Base-by-base conservation (phyloP, 345 rosid genomes). In the Brassica juncea region DNA sequence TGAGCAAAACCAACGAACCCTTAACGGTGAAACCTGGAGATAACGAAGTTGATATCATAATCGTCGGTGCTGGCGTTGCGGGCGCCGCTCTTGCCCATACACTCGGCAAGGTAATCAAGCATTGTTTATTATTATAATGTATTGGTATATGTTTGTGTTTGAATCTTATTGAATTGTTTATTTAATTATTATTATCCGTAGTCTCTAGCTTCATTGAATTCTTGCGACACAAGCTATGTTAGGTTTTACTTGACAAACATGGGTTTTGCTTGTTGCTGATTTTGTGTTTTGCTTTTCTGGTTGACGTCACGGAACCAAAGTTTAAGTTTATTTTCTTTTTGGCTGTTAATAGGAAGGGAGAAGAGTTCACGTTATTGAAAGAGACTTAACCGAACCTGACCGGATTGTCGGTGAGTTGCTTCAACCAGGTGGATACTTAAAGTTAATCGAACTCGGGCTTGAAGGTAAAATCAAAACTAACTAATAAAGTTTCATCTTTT, bases 31-130 rank as follows among this genome's bases (percentile, higher is more conserved):
- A 65, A 58, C 64, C 55, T 21, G 84, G 12, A 11, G 32, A 77
- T 3, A 84, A 60, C 19, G 87, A 63, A 34, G 37, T 72, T 0
- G 97, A 91, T 81, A 83, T 88, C 31, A 88, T 93, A 80, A 82
- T 93, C 44, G 92, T 91, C 6, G 96, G 97, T 4, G 97, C 96
- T 9, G 94, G 97, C 9, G 97, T 92, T 14, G 96, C 96, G 8
- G 97, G 97, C 11, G 84, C 96, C 1, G 94, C 98, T 49, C 89
- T 89, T 8, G 94, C 98, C 78, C 73, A 86, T 70, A 87, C 98
- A 3, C 94, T 93, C 66, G 97, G 92, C 58, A 90, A 88, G 88
- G 98, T 87, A 49, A 49, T 16, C 31, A 12, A 39, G 47, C 8
- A 5, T 9, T 25, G 2, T 25, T 30, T 47, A 54, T 60, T 32